A percentile compares a stretch with the other conserved stretches of the same genome.
phyloP scores from a whole-genome alignment of 495 filamentous ascomycete species.

The Cenococcum geophilum region DNA sequence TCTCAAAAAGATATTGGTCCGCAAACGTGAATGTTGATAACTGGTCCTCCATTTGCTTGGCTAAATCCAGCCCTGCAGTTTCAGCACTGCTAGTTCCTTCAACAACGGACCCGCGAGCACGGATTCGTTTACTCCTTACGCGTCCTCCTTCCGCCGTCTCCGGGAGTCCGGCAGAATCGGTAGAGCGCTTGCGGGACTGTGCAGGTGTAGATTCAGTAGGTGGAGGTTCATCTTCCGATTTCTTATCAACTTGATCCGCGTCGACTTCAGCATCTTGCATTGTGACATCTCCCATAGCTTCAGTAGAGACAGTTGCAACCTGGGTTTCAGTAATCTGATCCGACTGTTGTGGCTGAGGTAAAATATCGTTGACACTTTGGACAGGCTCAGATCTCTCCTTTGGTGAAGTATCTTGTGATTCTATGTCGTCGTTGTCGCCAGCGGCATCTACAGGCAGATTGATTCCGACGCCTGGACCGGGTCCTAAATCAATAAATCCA shows the following conservation, averaged over 20 bases:
- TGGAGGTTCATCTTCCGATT: slow-evolving; percentile 9
- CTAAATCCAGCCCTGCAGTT: slow-evolving; percentile 53
- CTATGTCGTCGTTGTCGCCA: slow-evolving; percentile 13
- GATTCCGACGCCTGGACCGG: slow-evolving; percentile 37
- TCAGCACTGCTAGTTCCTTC: slow-evolving; percentile 49
- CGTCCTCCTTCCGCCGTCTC: slow-evolving; percentile 53
- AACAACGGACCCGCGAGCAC: slow-evolving; percentile 64
- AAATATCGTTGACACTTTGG: no score
- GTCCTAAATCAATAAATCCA: slow-evolving; percentile 30
- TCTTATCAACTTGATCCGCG: slow-evolving; percentile 13
- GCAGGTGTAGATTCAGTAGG: slow-evolving; percentile 12
- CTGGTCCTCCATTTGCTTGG: slow-evolving; percentile 67
- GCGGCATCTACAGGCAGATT: slow-evolving; percentile 33
- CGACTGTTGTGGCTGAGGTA: not conserved
- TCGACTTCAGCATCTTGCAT: slow-evolving; percentile 18
- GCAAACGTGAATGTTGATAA: slow-evolving; percentile 61
- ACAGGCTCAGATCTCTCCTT: not conserved
- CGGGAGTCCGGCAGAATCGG: slow-evolving; percentile 54
- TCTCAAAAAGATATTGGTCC: slow-evolving; percentile 71
- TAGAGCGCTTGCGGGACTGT: slow-evolving; percentile 55
- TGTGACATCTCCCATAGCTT: slow-evolving; percentile 6
- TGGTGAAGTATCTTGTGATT: not conserved
- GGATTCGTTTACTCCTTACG: slow-evolving; percentile 75
- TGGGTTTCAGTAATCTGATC: not conserved
- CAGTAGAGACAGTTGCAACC: not conserved